Percentiles rank a stretch among this genome's conserved stretches.
phyloP scores from a whole-genome alignment of 2,329 filamentous ascomycete genomes.

The Colletotrichum limetticola region DNA sequence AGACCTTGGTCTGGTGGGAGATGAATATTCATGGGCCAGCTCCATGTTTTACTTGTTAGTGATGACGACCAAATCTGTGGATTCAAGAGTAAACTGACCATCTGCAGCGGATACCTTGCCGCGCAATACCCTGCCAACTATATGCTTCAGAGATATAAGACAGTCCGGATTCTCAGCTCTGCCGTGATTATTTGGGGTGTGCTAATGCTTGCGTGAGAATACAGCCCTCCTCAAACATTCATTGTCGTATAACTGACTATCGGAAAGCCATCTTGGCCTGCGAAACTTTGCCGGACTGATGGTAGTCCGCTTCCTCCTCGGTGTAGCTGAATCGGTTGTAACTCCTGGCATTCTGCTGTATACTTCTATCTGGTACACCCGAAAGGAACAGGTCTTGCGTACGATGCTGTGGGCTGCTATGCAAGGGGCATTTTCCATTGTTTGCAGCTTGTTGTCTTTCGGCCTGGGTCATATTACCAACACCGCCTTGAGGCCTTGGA shows the following conservation, averaged over 20 bases:
- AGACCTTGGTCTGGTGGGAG: slow-evolving; percentile 37
- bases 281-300: slow-evolving; percentile 38
- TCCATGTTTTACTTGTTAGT: slow-evolving; percentile 12
- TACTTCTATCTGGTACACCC: slow-evolving; percentile 34
- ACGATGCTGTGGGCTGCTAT: slow-evolving; percentile 8
- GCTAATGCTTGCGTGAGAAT: slow-evolving; percentile 37
- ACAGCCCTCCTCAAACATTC: background rate
- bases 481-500: too few relatives aligned
- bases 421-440: slow-evolving; percentile 34
- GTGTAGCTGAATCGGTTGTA: slow-evolving; percentile 33
- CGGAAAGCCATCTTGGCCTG: background rate
- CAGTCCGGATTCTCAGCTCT: slow-evolving; percentile 34
- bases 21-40: slow-evolving; percentile 13
- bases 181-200: slow-evolving; percentile 36
- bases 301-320: slow-evolving; percentile 34
- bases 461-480: slow-evolving; percentile 39
- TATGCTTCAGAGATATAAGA: slow-evolving; percentile 35
- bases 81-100: too few relatives aligned
- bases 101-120: too few relatives aligned
- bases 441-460: slow-evolving; percentile 37
- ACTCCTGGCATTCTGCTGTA: slow-evolving; percentile 10
- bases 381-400: slow-evolving; percentile 28
- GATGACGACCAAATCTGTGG: background rate
- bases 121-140: background rate
- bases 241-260: too few relatives aligned